Evolutionary conservation across 805 yeast genomes (phyloP).

Genomic region (Scheffersomyces coipomensis): DNA sequence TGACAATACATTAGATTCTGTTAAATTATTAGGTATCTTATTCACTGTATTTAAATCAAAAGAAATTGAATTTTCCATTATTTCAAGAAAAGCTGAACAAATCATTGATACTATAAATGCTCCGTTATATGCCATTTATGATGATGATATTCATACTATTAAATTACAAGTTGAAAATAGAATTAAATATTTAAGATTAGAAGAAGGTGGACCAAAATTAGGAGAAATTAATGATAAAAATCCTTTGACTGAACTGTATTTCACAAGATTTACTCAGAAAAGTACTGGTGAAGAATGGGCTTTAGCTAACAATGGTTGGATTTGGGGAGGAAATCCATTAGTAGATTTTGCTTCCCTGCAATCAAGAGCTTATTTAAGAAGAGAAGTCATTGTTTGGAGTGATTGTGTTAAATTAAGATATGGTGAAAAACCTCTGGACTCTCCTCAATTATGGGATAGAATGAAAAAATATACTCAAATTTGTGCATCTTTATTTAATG

Average conservation of each 20-base stretch:
- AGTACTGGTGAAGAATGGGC: conserved; percentile 60
- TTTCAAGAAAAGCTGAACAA: conserved; percentile 37
- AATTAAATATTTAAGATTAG: conserved; percentile 73
- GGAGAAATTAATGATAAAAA: conserved; percentile 52
- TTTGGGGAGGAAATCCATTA: conserved; percentile 94
- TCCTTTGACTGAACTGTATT: conserved; percentile 85
- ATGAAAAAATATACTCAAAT: conserved; percentile 75
- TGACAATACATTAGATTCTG: conserved; percentile 52
- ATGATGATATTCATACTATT: conserved; percentile 66
- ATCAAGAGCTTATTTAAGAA: conserved; percentile 77
- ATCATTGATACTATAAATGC: conserved; percentile 78
- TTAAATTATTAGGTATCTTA: conserved; percentile 53
- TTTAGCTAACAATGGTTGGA: conserved; percentile 96
- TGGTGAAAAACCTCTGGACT: conserved; percentile 74
- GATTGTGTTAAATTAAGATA: conserved; percentile 93
- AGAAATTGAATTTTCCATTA: conserved; percentile 21
- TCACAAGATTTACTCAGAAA: conserved; percentile 62
- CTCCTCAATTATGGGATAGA: conserved; percentile 86
- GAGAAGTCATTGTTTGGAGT: conserved; percentile 97
- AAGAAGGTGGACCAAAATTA: conserved; percentile 74
- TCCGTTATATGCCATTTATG: conserved; percentile 70
- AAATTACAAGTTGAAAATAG: conserved; percentile 72
- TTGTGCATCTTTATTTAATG: conserved; percentile 75
- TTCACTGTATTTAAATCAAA: conserved; percentile 16
- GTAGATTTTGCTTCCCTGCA: conserved; percentile 85